A percentile compares a stretch with the other conserved stretches of the same genome.
Evolutionary conservation across 208 protist species (phyloP).

Genomic region (Dictyostelium gargantuum): DNA sequence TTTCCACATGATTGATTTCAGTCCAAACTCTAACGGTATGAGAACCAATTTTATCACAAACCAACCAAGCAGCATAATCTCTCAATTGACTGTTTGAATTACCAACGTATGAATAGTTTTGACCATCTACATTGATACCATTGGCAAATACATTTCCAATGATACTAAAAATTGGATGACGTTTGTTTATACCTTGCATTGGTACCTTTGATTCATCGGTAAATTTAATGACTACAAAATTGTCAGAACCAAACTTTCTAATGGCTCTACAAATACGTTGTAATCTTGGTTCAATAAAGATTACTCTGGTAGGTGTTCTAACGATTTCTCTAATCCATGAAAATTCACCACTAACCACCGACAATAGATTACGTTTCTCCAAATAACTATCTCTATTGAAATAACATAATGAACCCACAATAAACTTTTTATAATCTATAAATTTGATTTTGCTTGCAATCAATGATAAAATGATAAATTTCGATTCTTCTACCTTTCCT

Average conservation of each 20-base stretch:
- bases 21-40: not conserved
- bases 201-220: not conserved
- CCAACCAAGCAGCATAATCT: not conserved
- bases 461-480: not conserved
- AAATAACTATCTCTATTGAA: not conserved
- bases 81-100: not conserved
- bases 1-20: not conserved
- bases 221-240: conserved; percentile 1
- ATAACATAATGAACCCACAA: not conserved
- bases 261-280: not conserved
- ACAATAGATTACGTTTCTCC: not conserved
- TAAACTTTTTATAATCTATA: not conserved
- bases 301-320: not conserved
- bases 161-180: not conserved
- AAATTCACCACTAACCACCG: not conserved
- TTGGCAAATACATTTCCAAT: not conserved
- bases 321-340: not conserved
- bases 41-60: not conserved
- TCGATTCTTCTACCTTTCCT: not conserved
- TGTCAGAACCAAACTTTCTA: not conserved
- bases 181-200: not conserved
- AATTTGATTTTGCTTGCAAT: not conserved
- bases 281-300: not conserved
- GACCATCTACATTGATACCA: not conserved
- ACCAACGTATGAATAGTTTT: not conserved